Conservation (phyloP, 2,329 filamentous ascomycete genomes). For the Pseudogymnoascus sp. region DNA sequence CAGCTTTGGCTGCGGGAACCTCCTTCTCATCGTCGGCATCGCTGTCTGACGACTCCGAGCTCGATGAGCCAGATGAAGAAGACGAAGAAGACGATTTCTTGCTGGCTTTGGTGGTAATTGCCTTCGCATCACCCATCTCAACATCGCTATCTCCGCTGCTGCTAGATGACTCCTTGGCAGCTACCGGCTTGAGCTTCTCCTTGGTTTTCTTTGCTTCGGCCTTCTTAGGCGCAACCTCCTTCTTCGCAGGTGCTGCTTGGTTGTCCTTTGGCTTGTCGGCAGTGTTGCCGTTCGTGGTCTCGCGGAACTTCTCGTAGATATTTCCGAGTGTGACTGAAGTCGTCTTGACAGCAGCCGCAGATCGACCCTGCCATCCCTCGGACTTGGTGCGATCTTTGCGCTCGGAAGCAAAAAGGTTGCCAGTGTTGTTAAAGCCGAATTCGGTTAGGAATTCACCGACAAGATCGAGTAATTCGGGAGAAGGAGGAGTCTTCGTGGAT, state of each 20-base stretch:
- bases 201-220: slow-evolving; percentile 25
- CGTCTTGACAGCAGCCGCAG: background rate
- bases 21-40: slow-evolving; percentile 45
- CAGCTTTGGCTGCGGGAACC: slow-evolving; percentile 21
- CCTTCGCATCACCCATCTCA: slow-evolving; percentile 29
- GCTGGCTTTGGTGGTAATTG: slow-evolving; percentile 24
- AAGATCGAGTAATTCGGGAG: slow-evolving; percentile 57
- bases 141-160: slow-evolving; percentile 32
- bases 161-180: slow-evolving; percentile 27
- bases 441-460: slow-evolving; percentile 60
- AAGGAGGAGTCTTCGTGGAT: slow-evolving; percentile 34
- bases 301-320: slow-evolving; percentile 35
- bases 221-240: slow-evolving; percentile 21
- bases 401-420: slow-evolving; percentile 57
- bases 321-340: slow-evolving; percentile 29
- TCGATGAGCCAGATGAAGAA: slow-evolving; percentile 33
- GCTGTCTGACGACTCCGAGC: slow-evolving; percentile 39
- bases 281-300: slow-evolving; percentile 19
- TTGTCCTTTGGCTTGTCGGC: slow-evolving; percentile 10
- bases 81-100: slow-evolving; percentile 31
- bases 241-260: slow-evolving; percentile 11
- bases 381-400: slow-evolving; percentile 34
- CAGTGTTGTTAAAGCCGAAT: slow-evolving; percentile 56
- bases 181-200: slow-evolving; percentile 15
- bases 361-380: slow-evolving; percentile 38